Evolutionary conservation across 2,329 filamentous ascomycete genomes (phyloP).

Genomic region (Tolypocladium ovalisporum): DNA sequence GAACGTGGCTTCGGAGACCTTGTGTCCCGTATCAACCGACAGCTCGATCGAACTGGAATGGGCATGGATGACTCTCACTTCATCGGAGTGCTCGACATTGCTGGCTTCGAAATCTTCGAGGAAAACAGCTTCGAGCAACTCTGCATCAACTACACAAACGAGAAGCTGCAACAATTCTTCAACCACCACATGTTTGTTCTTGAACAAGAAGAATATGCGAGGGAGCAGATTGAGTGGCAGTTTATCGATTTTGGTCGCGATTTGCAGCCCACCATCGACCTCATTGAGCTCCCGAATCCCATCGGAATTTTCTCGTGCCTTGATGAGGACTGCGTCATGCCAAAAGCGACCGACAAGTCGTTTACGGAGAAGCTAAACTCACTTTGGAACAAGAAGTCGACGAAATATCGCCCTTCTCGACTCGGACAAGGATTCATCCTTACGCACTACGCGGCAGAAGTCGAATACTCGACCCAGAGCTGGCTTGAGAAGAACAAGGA

Average conservation of each 20-base stretch:
- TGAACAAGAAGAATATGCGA: conserved; percentile 94
- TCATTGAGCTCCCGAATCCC: conserved; percentile 91
- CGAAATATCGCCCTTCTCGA: conserved; percentile 82
- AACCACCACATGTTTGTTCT: conserved; percentile 99
- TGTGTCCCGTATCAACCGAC: conserved; percentile 81
- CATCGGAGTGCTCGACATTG: conserved; percentile 97
- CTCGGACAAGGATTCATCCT: conserved; percentile 88
- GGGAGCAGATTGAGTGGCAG: conserved; percentile 98
- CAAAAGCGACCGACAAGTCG: conserved; percentile 90
- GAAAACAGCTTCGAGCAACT: conserved; percentile 97
- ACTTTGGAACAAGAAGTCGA: conserved; percentile 91
- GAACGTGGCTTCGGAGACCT: conserved; percentile 91
- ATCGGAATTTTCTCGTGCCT: conserved; percentile 98
- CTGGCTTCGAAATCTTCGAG: conserved; percentile 97
- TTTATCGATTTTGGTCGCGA: conserved; percentile 99
- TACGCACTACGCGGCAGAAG: conserved; percentile 94
- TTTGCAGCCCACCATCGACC: conserved; percentile 90
- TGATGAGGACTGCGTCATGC: conserved; percentile 98
- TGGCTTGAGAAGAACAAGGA: conserved; percentile 99
- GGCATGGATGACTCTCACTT: conserved; percentile 85
- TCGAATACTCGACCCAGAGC: conserved; percentile 88
- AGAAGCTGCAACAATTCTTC: conserved; percentile 98
- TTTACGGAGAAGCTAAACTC: conserved; percentile 98
- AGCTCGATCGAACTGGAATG: conserved; percentile 77
- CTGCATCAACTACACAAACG: conserved; percentile 99